Evolutionary conservation across 306 rosid species (phyloP), one percentile per base, ranked within the genome.

Genomic region (Lupinus albus): DNA sequence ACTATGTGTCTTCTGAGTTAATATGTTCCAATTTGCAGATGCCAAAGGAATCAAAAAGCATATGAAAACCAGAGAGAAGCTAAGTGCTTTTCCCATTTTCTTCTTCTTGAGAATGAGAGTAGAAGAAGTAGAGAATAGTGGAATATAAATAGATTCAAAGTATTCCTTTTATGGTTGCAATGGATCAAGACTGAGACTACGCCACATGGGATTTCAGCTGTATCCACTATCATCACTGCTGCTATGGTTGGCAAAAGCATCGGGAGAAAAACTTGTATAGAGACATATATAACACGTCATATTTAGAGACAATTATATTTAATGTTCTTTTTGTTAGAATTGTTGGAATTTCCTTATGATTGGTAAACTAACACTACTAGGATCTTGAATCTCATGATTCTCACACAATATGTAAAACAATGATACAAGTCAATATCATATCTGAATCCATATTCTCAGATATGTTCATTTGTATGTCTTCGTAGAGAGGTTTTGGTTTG

Each of bases 21-120:
- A 2, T 56, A 74, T 75, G 62, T 75, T 75, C 73, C 79, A 85
- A 16, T 79, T 71, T 13, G 86, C 86, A 14, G 45, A 65, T 15
- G 81, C 28, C 21, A 78, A 28, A 47, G 68, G 9, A 54, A 71
- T 56, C 13, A 72, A 50, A 33, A 78, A 52, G 53, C 61, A 57
- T 7, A 73, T 4, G n/a, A 64, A 80, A 32, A 50, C 64, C 14
- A 63, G 47, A 20, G 57, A 59, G 21, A 44, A 30, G 20, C 16
- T 33, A 35, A 67, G 49, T 15, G 52, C 12, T 72, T 64, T 72
- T 4, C 21, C 81, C 86, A 83, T 81, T 68, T 25, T 33, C 51
- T 74, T 18, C 61, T 28, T 45, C 46, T 59, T 63, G 13, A 21
- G 44, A 5, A 12, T 54, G 67, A 9, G 50, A 42, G 44, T 36